Conservation (phyloP, 2,329 filamentous ascomycete species). For the Ramularia collo-cygni region DNA sequence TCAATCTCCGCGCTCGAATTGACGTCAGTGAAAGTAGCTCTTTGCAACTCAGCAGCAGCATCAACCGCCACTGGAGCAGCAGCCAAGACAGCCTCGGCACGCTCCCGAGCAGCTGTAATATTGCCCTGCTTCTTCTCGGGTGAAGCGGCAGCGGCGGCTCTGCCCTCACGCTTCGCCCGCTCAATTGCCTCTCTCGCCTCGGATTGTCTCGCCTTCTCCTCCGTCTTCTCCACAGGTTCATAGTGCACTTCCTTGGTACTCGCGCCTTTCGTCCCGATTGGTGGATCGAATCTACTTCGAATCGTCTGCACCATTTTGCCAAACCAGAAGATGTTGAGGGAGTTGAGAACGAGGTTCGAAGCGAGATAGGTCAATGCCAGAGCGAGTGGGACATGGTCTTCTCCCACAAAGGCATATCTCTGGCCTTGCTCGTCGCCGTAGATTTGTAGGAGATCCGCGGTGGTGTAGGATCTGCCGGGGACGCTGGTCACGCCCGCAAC, state of each 20-base stretch:
- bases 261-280: conserved; percentile 34
- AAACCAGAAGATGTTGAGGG: conserved; percentile 80
- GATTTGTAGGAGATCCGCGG: conserved; percentile 16
- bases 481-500: conserved; percentile 30
- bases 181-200: background rate
- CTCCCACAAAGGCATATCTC: conserved; percentile 23
- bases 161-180: conserved; percentile 1
- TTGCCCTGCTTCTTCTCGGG: conserved; percentile 14
- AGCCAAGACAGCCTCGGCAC: conserved; percentile 17
- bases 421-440: conserved; percentile 21
- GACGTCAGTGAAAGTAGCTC: conserved; percentile 11
- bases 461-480: conserved; percentile 13
- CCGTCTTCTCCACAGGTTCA: conserved; percentile 22
- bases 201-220: conserved; percentile 7
- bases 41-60: conserved; percentile 11
- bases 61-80: conserved; percentile 6
- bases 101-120: conserved; percentile 21
- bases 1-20: conserved; percentile 15
- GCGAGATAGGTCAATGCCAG: conserved; percentile 60
- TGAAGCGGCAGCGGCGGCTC: background rate
- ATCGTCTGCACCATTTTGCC: conserved; percentile 78
- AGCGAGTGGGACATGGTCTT: conserved; percentile 56
- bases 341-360: conserved; percentile 66
- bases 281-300: conserved; percentile 65
- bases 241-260: conserved; percentile 22